Evolutionary conservation across 345 rosid species (phyloP), one percentile per base, ranked within the genome.

Genomic region (Isatis tinctoria): DNA sequence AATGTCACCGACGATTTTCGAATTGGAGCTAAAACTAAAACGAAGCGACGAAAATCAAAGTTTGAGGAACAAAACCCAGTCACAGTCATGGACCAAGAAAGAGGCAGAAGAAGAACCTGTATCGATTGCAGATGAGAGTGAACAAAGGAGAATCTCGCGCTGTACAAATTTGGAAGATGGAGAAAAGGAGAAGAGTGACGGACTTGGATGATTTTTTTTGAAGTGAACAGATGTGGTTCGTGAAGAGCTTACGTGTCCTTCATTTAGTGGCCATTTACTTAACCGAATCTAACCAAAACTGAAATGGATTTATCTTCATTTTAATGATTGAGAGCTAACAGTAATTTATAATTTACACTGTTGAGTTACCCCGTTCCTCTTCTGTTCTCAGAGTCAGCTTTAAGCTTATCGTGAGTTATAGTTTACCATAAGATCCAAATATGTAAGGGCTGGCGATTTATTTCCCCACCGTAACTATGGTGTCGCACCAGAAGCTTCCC

Each of bases 191-290:
- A 16, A 49, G 65, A 30, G 14, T 47, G 56, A 28, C 6, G 40
- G 35, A 40, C 40, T 28, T 57, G 61, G 53, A 8, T n/a, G 49
- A 44, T 27, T 22, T 57, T 28, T 48, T 65, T 65, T 44, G 58
- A 74, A 57, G 72, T 48, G 70, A 67, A 60, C 16, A 81, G 92
- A 81, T 87, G 91, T 87, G 90, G 95, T 72, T 82, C 65, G 70
- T 51, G 75, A 45, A 45, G 16, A 60, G 75, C 32, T 2, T 75
- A 83, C 95, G 95, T 89, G 92, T 83, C 83, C 17, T 60, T 73
- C 62, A 65, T 10, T 6, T 17, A 70, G 69, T 80, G 85, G 75
- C 51, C 18, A 27, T 52, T 59, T 1, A 33, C 6, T 36, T 5
- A 60, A 51, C 65, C 44, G 47, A 64, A 44, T 53, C 10, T 32